Base-by-base conservation (phyloP, 805 yeast genomes). In the Starmerella kuoi region DNA sequence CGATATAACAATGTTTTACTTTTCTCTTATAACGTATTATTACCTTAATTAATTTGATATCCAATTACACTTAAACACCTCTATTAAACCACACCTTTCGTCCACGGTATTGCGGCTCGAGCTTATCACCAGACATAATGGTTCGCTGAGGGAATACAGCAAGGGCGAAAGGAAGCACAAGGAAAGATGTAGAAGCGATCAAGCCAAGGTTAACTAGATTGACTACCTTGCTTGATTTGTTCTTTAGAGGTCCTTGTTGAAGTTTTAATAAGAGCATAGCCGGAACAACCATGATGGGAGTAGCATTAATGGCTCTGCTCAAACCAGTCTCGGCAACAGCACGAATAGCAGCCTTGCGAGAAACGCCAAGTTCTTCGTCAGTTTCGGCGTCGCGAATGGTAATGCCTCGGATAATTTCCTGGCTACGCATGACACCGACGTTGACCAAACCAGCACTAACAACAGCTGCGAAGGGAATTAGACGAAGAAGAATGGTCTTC, bases 241-340 rank as follows among this genome's bases (percentile, higher is more conserved):
- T 80, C 55, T 73, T 76, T 49, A 87, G 67, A 15, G 78, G 57
- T 1, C 78, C 69, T 50, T 71, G 73, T 64, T 91, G 96, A 50
- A 91, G 66, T 59, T 69, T 74, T 35, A 86, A 85, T 33, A 91
- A 69, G 22, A 84, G 57, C 54, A 91, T 69, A 2, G 99, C 96
- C 1, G 99, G 98, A 5, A 91, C 61, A 18, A 83, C 98, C 99
- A 91, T 91, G 54, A 91, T 73, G 17, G 99, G 99, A 0, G 98
- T 82, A 15, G 97, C 96, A 55, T 86, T 91, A 53, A 88, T 81
- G 35, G 91, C 95, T 58, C 99, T 70, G 34, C 94, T 82, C 25
- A 87, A 76, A 2, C 96, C 97, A 9, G 99, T 91, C 63, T 91
- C 97, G 20, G 94, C 95, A 35, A 91, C 98, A 0, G 99, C 99